Base-by-base conservation (phyloP, 2,329 filamentous ascomycete genomes). In the Ophiocordyceps camponoti-leonardi region DNA sequence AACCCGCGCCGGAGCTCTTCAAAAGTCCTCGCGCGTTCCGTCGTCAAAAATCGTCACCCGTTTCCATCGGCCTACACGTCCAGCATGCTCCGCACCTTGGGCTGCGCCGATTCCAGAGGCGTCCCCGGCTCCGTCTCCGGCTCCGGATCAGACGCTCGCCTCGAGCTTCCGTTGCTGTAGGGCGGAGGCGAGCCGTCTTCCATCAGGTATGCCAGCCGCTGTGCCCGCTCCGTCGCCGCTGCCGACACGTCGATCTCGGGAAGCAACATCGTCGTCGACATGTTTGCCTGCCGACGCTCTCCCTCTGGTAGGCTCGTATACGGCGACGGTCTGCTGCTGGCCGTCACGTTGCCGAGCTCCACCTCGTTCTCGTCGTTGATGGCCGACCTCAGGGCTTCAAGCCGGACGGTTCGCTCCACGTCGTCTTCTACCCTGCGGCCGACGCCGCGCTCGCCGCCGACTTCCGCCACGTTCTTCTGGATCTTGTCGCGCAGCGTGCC, bases 81-180 rank as follows among this genome's bases (percentile, higher is more conserved):
- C 52, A 78, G 51, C 74, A 78, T 78, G 54, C 74, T 77, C 52
- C 61, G 65, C 6, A 77, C 59, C 52, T 73, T 67, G 16, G 16
- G 35, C 54, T 75, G 71, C n/a, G 72, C 71, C 45, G 66, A 67
- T n/a, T 57, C 62, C 7, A 56, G 61, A 13, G 69, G 58, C 6
- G 71, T 37, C 7, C 16, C 16, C 35, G 35, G 35, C 16, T 23
- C 40, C 40, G 40, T 42, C 20, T 42, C 14, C 28, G 60, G 62
- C 12, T 56, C 60, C 52, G 60, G 62, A 11, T 56, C 60, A 52
- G 54, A 16, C 60, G 55, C 16, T 10, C 35, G 35, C 35, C 35
- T 26, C 59, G 52, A 22, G 45, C 54, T 48, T 7, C 56, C 44
- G 46, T 62, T 57, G 6, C 51, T 50, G 47, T 68, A 68, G 0